phyloP scores from a whole-genome alignment of 1,284 basidiomycete genomes.

The Irpex sp. region DNA sequence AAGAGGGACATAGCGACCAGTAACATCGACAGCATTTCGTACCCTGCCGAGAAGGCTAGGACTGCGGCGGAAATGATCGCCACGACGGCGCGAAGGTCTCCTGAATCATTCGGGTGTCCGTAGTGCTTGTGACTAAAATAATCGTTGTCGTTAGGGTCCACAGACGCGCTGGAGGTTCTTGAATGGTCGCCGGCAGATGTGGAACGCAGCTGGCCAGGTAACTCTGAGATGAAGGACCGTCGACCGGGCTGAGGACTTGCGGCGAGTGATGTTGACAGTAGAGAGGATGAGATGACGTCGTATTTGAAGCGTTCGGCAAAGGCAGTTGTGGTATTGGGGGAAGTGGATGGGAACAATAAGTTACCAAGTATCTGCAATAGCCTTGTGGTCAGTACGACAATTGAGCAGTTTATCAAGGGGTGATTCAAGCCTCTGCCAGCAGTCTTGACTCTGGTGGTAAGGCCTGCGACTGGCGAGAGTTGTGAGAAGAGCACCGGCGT shows the following conservation, averaged over 20 bases:
- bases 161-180: constrained; percentile 6
- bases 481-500: no score
- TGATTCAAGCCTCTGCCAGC: no score
- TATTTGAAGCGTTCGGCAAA: constrained; percentile 83
- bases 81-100: constrained; percentile 15
- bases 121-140: not conserved
- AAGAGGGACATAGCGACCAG: constrained; percentile 39
- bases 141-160: constrained; percentile 1
- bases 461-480: no score
- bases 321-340: constrained; percentile 23
- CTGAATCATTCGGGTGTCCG: not conserved
- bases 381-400: constrained; percentile 22
- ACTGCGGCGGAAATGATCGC: constrained; percentile 29
- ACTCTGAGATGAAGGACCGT: constrained; percentile 22
- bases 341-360: constrained; percentile 20
- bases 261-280: constrained; percentile 51
- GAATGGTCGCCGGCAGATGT: constrained; percentile 11
- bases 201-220: constrained; percentile 19
- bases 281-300: constrained; percentile 76
- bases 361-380: constrained; percentile 33
- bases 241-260: constrained; percentile 22
- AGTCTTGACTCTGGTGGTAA: no score
- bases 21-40: constrained; percentile 40
- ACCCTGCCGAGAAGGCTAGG: constrained; percentile 45
- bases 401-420: no score